Evolutionary conservation across 2,329 filamentous ascomycete species (phyloP).

Genomic region (Leptographium procerum): DNA sequence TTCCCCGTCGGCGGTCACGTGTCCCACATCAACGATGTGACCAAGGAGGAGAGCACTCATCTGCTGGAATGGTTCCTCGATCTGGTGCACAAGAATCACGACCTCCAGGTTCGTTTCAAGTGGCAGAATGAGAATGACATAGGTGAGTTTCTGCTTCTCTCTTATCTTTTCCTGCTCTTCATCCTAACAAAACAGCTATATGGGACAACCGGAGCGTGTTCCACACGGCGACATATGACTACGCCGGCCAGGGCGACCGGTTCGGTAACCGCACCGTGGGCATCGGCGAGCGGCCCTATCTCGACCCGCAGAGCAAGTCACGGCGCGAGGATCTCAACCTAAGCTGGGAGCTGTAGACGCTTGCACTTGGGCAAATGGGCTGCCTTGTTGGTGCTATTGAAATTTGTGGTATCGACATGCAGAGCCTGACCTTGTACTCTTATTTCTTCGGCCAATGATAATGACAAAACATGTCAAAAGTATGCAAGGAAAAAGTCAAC

Average conservation of each 20-base stretch:
- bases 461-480: no score
- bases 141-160: background rate
- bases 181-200: constrained; percentile 8
- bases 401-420: no score
- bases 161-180: background rate
- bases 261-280: constrained; percentile 19
- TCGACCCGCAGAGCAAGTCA: constrained; percentile 16
- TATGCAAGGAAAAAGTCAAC: no score
- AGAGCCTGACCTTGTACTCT: no score
- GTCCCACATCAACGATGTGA: constrained; percentile 17
- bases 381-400: no score
- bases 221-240: constrained; percentile 20
- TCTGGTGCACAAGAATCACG: constrained; percentile 19
- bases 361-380: no score
- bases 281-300: constrained; percentile 20
- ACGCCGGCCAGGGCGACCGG: constrained; percentile 16
- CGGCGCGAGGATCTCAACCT: constrained; percentile 16
- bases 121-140: constrained; percentile 19
- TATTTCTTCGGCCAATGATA: no score
- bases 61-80: constrained; percentile 13
- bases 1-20: constrained; percentile 21
- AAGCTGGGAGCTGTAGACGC: background rate
- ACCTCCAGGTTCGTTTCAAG: constrained; percentile 20
- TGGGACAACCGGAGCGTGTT: constrained; percentile 21
- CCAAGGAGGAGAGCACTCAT: constrained; percentile 21